Conservation (phyloP, 805 yeast species). For the Nakazawaea wyomingensis region DNA sequence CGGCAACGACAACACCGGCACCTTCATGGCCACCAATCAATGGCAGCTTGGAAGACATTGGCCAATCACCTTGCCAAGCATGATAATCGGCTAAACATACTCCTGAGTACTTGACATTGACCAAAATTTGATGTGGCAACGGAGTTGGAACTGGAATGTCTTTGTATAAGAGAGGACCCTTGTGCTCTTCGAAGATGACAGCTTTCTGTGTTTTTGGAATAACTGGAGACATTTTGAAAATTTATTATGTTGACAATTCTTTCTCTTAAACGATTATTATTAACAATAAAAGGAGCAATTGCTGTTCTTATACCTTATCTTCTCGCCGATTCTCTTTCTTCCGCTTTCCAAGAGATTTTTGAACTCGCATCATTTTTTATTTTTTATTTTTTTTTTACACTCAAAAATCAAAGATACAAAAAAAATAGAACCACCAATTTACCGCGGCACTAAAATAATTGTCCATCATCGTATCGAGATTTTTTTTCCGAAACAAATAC, state of each 20-base stretch:
- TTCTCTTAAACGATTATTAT: not conserved
- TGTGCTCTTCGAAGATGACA: constrained; percentile 58
- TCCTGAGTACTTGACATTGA: constrained; percentile 83
- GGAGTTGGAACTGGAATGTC: constrained; percentile 81
- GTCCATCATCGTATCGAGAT: too few relatives aligned
- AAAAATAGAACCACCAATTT: too few relatives aligned
- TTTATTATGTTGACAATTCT: not conserved
- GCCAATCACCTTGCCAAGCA: not conserved
- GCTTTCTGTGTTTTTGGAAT: constrained; percentile 70
- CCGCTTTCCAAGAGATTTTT: too few relatives aligned
- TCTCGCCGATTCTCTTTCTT: too few relatives aligned
- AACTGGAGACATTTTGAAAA: constrained; percentile 12
- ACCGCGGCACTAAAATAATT: too few relatives aligned
- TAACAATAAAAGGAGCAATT: not conserved
- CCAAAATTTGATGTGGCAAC: constrained; percentile 68
- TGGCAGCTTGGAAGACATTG: constrained; percentile 47
- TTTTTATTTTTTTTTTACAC: too few relatives aligned
- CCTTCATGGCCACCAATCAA: constrained; percentile 89
- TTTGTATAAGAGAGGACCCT: constrained; percentile 58
- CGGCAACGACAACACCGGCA: constrained; percentile 79
- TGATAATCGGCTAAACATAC: constrained; percentile 22
- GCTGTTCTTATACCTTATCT: too few relatives aligned
- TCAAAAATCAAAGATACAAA: too few relatives aligned
- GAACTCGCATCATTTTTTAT: too few relatives aligned
- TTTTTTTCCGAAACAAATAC: too few relatives aligned